Evolutionary conservation across 306 rosid genomes (phyloP), one percentile per base, ranked within the genome.

Genomic region (Sindora glabra): DNA sequence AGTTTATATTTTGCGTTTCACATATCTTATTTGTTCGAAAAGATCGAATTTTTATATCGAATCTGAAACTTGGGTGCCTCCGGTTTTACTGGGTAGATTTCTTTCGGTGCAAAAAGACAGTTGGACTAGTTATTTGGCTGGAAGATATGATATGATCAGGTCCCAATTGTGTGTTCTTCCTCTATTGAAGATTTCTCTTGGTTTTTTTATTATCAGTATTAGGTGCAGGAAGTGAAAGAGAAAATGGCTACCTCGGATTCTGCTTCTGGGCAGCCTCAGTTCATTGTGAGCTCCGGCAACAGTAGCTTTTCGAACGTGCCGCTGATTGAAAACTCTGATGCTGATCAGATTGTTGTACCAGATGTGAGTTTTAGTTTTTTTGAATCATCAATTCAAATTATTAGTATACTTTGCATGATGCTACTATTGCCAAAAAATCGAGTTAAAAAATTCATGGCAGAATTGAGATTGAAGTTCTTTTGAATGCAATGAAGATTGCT

Each of bases 261-360:
- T 40, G 48, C 26, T 47, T 70, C 84, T 36, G 79, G 54, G 71
- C 95, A 78, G 74, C 89, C 95, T 5, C 99, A 92, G 42, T 88
- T 92, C 84, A 74, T 89, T 55, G 63, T 88, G 1, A 86, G 95
- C 78, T 64, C 94, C 22, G 96, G 85, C 47, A 84, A 81, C 55
- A 77, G 74, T 47, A 88, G 75, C 69, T 48, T 55, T 54, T 80
- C 95, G 4, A 77, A 86, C 65, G 90, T 77, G 1, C 96, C 95
- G 0, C 77, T 92, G 21, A 92, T 89, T 62, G 89, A 86, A 44
- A 76, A 78, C 75, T 42, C 94, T 0, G 83, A 86, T 40, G 23
- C 81, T 38, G 72, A 74, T 29, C 87, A 86, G 73, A 81, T 92
- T 72, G 78, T 82, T 59, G 95, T 92, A 57, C 96, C 96, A 39